Base-by-base conservation (phyloP, 768 basidiomycete genomes). In the Russula foetens region DNA sequence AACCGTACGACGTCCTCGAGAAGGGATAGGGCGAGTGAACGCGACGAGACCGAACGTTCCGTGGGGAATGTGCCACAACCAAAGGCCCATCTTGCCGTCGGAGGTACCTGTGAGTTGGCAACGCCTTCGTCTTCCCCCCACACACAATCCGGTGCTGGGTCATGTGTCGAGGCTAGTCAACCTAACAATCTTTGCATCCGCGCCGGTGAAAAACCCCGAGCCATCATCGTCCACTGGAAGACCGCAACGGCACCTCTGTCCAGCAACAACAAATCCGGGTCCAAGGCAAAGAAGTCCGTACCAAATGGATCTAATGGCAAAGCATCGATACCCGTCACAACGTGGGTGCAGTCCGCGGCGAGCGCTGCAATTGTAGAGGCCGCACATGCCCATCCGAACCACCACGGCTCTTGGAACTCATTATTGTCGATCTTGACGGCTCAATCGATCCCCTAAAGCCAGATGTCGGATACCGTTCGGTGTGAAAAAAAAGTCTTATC, bases 11-110 rank as follows among this genome's bases (percentile, higher is more conserved):
- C 57, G 45, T 61, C 66, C 63, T 72, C 76, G 68, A 70, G 75
- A 65, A 67, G 69, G 55, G 63, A 73, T 54, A 66, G 75, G 62
- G 68, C 69, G 60, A 65, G 66, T 62, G 75, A 79, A 63, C 70
- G 74, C 19, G 73, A 73, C 41, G 76, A 74, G 61, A n/a, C 85
- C 29, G 86, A 86, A 74, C 77, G 71, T 63, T 78, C 80, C n/a
- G 57, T 85, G 84, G 84, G 86, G n/a, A n/a, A 12, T 43, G 15
- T 4, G 7, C 49, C 46, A 23, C 4, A 14, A 15, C 8, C 52
- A 26, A 39, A 47, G n/a, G n/a, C n/a, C n/a, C n/a, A n/a, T n/a
- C n/a, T n/a, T n/a, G n/a, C n/a, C n/a, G n/a, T n/a, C n/a, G n/a
- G n/a, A n/a, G n/a, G n/a, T n/a, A n/a, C n/a, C n/a, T n/a, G n/a